Conservation (phyloP, 2,329 filamentous ascomycete genomes). For the Tolypocladium endophyticum region DNA sequence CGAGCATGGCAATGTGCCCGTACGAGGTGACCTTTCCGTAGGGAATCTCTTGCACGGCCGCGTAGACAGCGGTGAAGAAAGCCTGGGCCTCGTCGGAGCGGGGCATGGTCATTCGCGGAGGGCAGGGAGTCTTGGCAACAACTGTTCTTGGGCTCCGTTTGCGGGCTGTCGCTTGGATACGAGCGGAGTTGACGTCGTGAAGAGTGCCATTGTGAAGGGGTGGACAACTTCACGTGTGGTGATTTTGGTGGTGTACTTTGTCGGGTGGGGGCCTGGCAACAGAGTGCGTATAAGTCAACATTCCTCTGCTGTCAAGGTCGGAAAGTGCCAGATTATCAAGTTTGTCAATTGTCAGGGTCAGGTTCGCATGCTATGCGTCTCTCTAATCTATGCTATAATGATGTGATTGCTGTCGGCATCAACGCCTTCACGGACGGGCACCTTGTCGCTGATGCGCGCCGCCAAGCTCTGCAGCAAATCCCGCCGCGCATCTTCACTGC, state of each 20-base stretch:
- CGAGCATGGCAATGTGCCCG: conserved; percentile 63
- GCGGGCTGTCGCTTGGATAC: neutral
- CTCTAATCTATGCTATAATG: neutral
- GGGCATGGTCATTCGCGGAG: conserved; percentile 36
- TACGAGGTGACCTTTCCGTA: conserved; percentile 78
- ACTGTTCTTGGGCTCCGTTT: neutral
- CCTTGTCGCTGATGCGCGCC: too few relatives aligned
- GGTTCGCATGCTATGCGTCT: neutral
- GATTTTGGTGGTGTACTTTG: neutral
- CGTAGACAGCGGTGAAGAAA: conserved; percentile 71
- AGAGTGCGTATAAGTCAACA: too few relatives aligned
- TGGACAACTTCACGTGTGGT: neutral
- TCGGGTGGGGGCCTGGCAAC: too few relatives aligned
- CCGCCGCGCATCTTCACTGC: neutral
- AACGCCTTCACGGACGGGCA: neutral
- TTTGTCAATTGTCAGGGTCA: neutral
- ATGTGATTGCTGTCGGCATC: neutral
- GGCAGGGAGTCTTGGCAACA: neutral
- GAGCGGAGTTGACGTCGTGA: neutral
- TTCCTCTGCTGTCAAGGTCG: too few relatives aligned
- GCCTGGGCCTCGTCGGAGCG: conserved; percentile 63
- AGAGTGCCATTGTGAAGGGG: neutral
- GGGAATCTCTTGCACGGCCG: conserved; percentile 77
- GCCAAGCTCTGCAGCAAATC: neutral
- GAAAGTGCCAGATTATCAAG: too few relatives aligned